Base-by-base conservation (phyloP, 441 rosid genomes). In the Iberis amara region DNA sequence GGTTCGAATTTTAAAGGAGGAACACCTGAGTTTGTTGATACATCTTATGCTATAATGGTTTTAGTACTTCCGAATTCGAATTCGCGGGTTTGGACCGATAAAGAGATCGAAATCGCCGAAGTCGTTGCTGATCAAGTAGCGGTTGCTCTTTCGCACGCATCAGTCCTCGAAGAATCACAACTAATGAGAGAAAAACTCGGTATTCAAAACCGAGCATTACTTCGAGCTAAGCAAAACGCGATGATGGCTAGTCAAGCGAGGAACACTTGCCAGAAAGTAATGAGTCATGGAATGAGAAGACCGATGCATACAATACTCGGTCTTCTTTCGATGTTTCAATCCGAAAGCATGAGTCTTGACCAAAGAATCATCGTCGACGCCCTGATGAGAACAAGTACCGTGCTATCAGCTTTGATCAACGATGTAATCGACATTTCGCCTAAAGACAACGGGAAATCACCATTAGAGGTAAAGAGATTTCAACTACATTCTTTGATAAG, bases 121-220 rank as follows among this genome's bases (percentile, higher is more conserved):
- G 91, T 83, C 44, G 91, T 83, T 47, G 91, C 91, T 38, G 91
- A 83, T 75, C 87, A 83, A 67, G 91, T 83, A 40, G 87, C 91
- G 0, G 91, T 83, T 38, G 91, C 91, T 48, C 79, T 80, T 11
- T 83, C 90, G 7, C 90, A 83, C 38, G 90, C 90, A 12, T 67
- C 90, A 7, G 81, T 83, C 69, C 87, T 80, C 0, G 85, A 80
- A 47, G 91, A 83, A 56, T 83, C 91, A 28, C 91, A 76, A 66
- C 47, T 67, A 8, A 83, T 83, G 87, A 76, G 85, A 49, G 85
- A 80, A 11, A 81, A 77, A 49, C 79, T 83, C 28, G 57, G 72
- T 2, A 76, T 80, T 59, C 85, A 74, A 59, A 83, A 83, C 64
- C 74, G 76, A 9, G 73, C 69, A 27, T 57, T 83, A 51, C 87